Evolutionary conservation across 2,329 filamentous ascomycete species (phyloP).

Genomic region (Lachnum nothofagi): DNA sequence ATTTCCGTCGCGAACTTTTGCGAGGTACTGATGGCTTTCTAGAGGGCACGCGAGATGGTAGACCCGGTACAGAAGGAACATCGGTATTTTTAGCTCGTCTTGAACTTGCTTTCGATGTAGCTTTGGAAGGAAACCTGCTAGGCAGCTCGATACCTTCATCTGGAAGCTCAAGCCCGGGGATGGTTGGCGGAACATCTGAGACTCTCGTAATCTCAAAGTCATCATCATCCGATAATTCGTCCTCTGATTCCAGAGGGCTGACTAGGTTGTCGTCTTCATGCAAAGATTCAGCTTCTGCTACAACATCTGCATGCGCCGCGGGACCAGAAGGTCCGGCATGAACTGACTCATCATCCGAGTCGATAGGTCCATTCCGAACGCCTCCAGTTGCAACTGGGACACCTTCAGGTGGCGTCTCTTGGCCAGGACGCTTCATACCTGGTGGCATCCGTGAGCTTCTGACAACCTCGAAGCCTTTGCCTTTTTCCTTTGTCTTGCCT

Average conservation of each 20-base stretch:
- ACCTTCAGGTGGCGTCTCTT: conserved; percentile 63
- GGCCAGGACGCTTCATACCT: conserved; percentile 59
- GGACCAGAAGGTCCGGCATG: conserved; percentile 32
- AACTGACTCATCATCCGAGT: conserved; percentile 56
- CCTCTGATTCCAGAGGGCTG: conserved; percentile 32
- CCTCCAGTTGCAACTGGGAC: conserved; percentile 51
- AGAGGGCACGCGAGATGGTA: conserved; percentile 17
- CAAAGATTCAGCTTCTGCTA: conserved; percentile 12
- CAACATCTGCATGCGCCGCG: conserved; percentile 10
- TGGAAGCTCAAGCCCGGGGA: conserved; percentile 54
- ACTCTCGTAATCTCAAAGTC: conserved; percentile 40
- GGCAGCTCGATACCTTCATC: conserved; percentile 42
- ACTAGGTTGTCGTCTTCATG: conserved; percentile 27
- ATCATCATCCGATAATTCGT: conserved; percentile 45
- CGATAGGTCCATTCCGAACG: conserved; percentile 51
- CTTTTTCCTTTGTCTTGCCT: conserved; percentile 86
- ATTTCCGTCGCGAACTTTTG: conserved; percentile 62
- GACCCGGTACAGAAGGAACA: conserved; percentile 38
- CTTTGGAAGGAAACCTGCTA: conserved; percentile 57
- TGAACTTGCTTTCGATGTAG: conserved; percentile 38
- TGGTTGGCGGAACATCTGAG: conserved; percentile 47
- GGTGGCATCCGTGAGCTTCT: conserved; percentile 81
- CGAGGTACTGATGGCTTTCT: conserved; percentile 52
- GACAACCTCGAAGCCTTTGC: conserved; percentile 95
- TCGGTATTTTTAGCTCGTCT: conserved; percentile 12